phyloP scores from a whole-genome alignment of 805 yeast genomes.

The Yarrowia divulgata region DNA sequence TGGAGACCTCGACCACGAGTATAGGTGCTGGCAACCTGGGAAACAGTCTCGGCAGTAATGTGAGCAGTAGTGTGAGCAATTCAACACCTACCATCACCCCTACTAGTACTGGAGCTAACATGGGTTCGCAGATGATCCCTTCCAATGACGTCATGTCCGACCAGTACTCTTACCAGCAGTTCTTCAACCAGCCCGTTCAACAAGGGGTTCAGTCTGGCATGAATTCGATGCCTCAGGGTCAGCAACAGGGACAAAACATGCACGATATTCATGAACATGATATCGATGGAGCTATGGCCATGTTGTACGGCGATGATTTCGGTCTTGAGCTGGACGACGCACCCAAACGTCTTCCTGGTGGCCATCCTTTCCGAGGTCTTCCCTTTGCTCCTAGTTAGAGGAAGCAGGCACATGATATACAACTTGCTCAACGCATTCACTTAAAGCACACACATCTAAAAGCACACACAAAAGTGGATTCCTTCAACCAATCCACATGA shows the following conservation, averaged over 20 bases:
- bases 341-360: slow-evolving; percentile 24
- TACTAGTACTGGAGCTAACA: slow-evolving; percentile 48
- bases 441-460: not conserved
- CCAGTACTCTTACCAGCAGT: slow-evolving; percentile 36
- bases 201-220: slow-evolving; percentile 20
- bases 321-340: slow-evolving; percentile 24
- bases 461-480: not conserved
- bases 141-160: slow-evolving; percentile 27
- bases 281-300: slow-evolving; percentile 37
- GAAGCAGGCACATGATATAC: not conserved
- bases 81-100: slow-evolving; percentile 42
- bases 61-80: slow-evolving; percentile 28
- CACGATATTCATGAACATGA: slow-evolving; percentile 32
- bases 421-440: not conserved
- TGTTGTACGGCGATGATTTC: slow-evolving; percentile 31
- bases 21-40: slow-evolving; percentile 1
- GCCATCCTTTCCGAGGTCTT: slow-evolving; percentile 31
- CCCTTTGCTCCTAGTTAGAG: slow-evolving; percentile 38
- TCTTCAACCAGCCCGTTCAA: slow-evolving; percentile 16
- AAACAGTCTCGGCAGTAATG: not conserved
- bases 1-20: slow-evolving; percentile 6
- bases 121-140: slow-evolving; percentile 24
- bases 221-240: slow-evolving; percentile 13
- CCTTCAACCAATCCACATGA: not conserved
- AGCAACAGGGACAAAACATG: slow-evolving; percentile 9